Evolutionary conservation across 768 basidiomycete genomes (phyloP).

Genomic region (Suillus brevipes): DNA sequence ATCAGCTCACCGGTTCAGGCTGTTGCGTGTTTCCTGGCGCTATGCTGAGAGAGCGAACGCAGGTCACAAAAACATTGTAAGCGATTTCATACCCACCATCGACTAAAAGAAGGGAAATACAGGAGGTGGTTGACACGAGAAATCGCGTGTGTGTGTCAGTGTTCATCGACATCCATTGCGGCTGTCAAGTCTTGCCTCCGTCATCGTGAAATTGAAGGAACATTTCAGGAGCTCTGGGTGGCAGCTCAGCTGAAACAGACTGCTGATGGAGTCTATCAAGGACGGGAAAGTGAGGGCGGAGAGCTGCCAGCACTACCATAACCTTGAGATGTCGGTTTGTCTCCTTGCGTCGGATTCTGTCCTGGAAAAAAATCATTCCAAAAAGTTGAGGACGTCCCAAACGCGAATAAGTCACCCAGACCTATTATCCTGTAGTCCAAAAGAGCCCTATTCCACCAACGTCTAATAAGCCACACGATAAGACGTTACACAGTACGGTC

Average conservation of each 20-base stretch:
- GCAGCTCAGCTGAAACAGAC: too few species aligned
- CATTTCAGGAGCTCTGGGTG: too few species aligned
- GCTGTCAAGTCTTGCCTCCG: neutral
- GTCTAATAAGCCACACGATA: neutral
- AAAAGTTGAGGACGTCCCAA: neutral
- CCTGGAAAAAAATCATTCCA: neutral
- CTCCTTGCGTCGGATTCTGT: neutral
- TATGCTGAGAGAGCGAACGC: constrained; percentile 42
- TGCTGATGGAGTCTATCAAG: too few species aligned
- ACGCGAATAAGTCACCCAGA: neutral
- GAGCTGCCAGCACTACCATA: too few species aligned
- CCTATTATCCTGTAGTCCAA: neutral
- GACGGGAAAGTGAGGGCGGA: too few species aligned
- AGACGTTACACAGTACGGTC: neutral
- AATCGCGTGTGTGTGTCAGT: neutral
- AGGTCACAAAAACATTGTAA: constrained; percentile 51
- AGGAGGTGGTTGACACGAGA: constrained; percentile 16
- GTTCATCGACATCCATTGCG: neutral
- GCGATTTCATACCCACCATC: constrained; percentile 48
- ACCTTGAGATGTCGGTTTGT: too few species aligned
- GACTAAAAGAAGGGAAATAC: constrained; percentile 53
- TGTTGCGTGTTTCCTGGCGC: constrained; percentile 26
- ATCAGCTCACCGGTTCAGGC: constrained; percentile 35
- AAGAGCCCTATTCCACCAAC: neutral
- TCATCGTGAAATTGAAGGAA: neutral